A percentile compares a stretch with the other conserved stretches of the same genome.
These are phyloP conservation scores for Cordyceps javanica DNA, from an alignment of 2,329 filamentous ascomycete genomes.

Conservation along the genomic window DNA sequence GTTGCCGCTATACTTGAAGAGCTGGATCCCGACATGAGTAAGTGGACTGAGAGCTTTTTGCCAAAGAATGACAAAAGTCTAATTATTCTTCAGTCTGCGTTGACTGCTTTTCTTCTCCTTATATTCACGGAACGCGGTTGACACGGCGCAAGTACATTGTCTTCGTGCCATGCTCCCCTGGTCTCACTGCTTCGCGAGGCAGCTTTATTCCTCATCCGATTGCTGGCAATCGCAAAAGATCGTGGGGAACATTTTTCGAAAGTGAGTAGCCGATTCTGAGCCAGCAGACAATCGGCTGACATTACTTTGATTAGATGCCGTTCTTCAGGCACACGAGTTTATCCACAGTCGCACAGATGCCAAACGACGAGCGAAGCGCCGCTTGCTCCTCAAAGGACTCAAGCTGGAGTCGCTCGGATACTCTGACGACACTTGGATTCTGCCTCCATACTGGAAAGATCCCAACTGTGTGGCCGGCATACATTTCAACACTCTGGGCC, in stretches of 20 bases:
- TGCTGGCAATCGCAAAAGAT: neutral
- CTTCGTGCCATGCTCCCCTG: neutral
- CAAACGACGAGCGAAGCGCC: neutral
- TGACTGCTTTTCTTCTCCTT: conserved; percentile 2
- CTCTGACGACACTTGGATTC: conserved; percentile 1
- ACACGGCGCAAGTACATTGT: neutral
- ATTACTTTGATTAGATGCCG: neutral
- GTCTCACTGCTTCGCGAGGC: neutral
- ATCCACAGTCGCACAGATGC: neutral
- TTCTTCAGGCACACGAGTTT: neutral
- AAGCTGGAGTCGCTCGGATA: neutral
- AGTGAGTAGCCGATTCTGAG: neutral
- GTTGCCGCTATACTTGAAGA: neutral
- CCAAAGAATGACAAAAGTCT: neutral
- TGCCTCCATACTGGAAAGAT: conserved; percentile 1
- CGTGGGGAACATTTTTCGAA: neutral
- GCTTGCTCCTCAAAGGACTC: neutral
- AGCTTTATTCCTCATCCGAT: neutral
- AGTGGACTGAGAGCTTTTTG: neutral
- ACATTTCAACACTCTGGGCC: conserved; percentile 3
- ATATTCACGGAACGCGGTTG: neutral
- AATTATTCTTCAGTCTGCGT: neutral
- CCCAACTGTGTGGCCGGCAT: neutral
- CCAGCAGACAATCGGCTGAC: neutral
- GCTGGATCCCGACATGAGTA: conserved; percentile 1